These are phyloP conservation scores for Trypanosomatidae sp. DNA, from an alignment of 208 protist species.

Conservation along the genomic window DNA sequence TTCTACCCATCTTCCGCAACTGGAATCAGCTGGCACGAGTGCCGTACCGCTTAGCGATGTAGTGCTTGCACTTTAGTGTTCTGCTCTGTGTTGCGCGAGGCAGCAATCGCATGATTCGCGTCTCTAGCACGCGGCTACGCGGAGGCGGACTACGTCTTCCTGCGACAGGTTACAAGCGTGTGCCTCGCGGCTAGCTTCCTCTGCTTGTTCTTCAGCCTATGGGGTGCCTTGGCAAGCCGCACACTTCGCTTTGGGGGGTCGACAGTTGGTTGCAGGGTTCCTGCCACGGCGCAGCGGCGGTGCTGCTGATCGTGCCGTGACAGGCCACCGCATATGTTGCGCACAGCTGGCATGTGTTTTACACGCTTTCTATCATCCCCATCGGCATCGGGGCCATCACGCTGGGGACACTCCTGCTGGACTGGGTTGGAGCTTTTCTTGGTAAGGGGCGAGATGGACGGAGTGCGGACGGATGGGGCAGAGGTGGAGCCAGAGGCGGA, in stretches of 20 bases:
- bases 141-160: constrained; percentile 41
- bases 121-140: constrained; percentile 28
- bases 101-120: constrained; percentile 56
- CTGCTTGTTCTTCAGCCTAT: constrained; percentile 45
- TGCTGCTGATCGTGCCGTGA: constrained; percentile 62
- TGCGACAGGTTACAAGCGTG: constrained; percentile 36
- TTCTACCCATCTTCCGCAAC: constrained; percentile 30
- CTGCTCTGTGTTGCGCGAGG: constrained; percentile 51
- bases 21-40: constrained; percentile 52
- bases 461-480: background rate
- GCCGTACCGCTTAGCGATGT: constrained; percentile 50
- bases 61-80: constrained; percentile 53
- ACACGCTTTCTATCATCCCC: constrained; percentile 70
- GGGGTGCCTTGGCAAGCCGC: constrained; percentile 58
- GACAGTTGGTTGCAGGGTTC: constrained; percentile 60
- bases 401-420: constrained; percentile 47
- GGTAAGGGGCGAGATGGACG: constrained; percentile 5
- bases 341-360: constrained; percentile 72
- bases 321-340: constrained; percentile 38
- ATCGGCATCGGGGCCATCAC: constrained; percentile 53
- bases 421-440: constrained; percentile 46
- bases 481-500: background rate
- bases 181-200: constrained; percentile 53
- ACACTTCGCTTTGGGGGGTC: constrained; percentile 54
- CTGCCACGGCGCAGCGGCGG: constrained; percentile 47